Base-by-base conservation (phyloP, 2,329 filamentous ascomycete species). In the Ambrosiella beaveri region DNA sequence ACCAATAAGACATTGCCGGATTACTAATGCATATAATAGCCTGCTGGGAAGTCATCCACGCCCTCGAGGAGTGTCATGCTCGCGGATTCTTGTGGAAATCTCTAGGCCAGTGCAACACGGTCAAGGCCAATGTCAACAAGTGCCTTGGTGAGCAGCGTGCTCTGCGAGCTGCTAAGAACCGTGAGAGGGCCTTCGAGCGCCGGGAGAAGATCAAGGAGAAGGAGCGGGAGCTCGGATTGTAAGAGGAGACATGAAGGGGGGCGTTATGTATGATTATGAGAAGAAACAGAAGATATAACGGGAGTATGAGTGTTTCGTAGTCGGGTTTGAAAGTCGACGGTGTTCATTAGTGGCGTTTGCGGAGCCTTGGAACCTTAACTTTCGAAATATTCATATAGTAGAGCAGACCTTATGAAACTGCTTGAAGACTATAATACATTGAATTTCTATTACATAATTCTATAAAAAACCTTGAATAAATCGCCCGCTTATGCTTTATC, bases 21-120 rank as follows among this genome's bases (percentile, higher is more conserved):
- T n/a, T 55, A 47, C 47, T 57, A 19, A 59, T n/a, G 9, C 15
- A n/a, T 27, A 45, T 51, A 57, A 44, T 66, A 98, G 93, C 85
- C 66, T 98, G 93, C 78, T 88, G 91, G 71, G 89, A 95, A 64
- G 81, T 98, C 69, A 95, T 97, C 82, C 84, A 77, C 55, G 86
- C 87, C 53, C 87, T 98, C 64, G 93, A 97, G 67, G 88, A 96
- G 74, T 98, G 93, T 74, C 93, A 98, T 68, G 86, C 87, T 38
- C 80, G 79, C 61, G 93, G 93, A 57, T 98, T 98, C 72, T 72
- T 98, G 59, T 90, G 86, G 80, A 96, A 95, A 71, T 83, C 87
- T 1, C 74, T 88, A 62, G 93, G 93, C 59, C 88, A 86, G 75
- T 98, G 93, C 79, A 97, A 88, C 70, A 79, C 84, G 45, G 79